A percentile compares a stretch with the other conserved stretches of the same genome.
Conservation (phyloP, 768 basidiomycete genomes). For the Sporobolomyces roseus region DNA sequence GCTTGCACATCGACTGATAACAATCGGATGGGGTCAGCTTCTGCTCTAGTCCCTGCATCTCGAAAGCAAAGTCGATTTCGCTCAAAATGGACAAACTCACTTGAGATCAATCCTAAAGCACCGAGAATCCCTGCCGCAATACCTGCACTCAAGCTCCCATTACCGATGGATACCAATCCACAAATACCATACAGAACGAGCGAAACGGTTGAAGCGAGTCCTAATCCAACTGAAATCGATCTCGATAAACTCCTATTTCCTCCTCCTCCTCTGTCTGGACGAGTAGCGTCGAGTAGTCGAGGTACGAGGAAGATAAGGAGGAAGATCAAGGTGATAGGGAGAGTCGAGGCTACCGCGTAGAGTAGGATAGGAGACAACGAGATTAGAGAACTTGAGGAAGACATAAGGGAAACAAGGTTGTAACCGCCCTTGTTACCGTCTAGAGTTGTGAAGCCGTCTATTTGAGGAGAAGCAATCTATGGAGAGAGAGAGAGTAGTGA, state of each 20-base stretch:
- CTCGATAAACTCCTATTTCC: too few relatives aligned
- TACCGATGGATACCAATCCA: slow-evolving; percentile 11
- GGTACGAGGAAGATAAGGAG: slow-evolving; percentile 5
- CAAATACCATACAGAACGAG: background rate
- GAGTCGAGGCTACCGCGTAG: background rate
- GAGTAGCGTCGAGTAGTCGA: background rate
- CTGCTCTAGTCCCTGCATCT: background rate
- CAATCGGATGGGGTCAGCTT: background rate
- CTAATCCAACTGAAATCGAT: background rate
- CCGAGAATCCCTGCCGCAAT: slow-evolving; percentile 1
- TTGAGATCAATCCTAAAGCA: background rate
- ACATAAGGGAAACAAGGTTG: background rate
- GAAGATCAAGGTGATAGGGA: slow-evolving; percentile 1
- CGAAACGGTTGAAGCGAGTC: background rate
- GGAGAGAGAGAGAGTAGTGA: too few relatives aligned
- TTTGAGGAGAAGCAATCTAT: too few relatives aligned
- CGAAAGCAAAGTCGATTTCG: too few relatives aligned
- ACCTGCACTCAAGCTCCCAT: background rate
- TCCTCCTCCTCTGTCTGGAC: too few relatives aligned
- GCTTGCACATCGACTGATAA: slow-evolving; percentile 1
- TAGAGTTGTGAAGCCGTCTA: too few relatives aligned
- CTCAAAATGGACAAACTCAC: background rate
- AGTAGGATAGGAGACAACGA: background rate
- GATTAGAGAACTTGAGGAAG: too few relatives aligned
- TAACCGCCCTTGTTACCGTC: too few relatives aligned